phyloP scores from a whole-genome alignment of 805 yeast genomes.

The Candida sonorensis region DNA sequence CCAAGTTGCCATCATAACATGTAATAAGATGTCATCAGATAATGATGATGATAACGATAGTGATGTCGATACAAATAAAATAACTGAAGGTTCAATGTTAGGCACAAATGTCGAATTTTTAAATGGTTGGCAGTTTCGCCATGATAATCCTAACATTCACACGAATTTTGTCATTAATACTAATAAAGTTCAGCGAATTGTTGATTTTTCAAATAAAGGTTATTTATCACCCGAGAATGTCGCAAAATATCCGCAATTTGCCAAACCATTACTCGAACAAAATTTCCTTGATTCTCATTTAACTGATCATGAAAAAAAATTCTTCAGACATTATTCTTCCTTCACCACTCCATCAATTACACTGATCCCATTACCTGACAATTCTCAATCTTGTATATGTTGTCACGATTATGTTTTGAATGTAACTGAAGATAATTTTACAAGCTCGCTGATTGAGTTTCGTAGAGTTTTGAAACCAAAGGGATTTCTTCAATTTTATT shows the following conservation, averaged over 20 bases:
- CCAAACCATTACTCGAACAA: constrained; percentile 11
- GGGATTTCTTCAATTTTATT: constrained; percentile 23
- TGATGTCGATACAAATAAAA: constrained; percentile 4
- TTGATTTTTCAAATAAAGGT: constrained; percentile 20
- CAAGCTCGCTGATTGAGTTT: constrained; percentile 20
- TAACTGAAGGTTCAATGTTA: constrained; percentile 14
- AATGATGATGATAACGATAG: too few species aligned
- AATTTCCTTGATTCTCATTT: constrained; percentile 17
- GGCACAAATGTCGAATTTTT: constrained; percentile 25
- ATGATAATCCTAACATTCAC: constrained; percentile 22
- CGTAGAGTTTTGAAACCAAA: constrained; percentile 24
- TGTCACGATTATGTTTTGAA: constrained; percentile 22
- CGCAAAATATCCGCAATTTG: constrained; percentile 18
- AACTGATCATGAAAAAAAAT: constrained; percentile 16
- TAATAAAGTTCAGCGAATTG: constrained; percentile 14
- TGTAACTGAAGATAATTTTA: constrained; percentile 13
- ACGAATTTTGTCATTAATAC: constrained; percentile 23
- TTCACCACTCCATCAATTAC: constrained; percentile 22
- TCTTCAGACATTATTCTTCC: constrained; percentile 25
- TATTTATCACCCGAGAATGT: constrained; percentile 11
- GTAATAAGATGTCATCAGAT: constrained; percentile 20
- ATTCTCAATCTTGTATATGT: constrained; percentile 22
- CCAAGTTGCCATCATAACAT: constrained; percentile 22
- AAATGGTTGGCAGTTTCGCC: constrained; percentile 28
- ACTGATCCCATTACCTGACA: constrained; percentile 20